A percentile compares a stretch with the other conserved stretches of the same genome.
phyloP scores from a whole-genome alignment of 208 protist genomes.

The Wallacemonas sp. region DNA sequence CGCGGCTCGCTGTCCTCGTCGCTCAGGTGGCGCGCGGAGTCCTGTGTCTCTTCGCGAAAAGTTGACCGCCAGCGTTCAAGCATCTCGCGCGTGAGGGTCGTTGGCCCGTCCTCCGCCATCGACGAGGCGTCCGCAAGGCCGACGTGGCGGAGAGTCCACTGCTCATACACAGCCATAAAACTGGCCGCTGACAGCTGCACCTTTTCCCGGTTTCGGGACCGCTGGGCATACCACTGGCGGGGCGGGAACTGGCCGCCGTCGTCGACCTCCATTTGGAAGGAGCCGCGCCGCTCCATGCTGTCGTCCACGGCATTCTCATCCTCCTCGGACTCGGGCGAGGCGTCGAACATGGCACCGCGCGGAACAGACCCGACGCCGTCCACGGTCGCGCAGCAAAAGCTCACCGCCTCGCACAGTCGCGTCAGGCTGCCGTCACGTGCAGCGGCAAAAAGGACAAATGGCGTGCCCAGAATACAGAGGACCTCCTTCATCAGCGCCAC shows the following conservation, averaged over 20 bases:
- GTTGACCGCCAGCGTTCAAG: no score
- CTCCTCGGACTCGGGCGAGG: neutral
- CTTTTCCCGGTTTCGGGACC: conserved; percentile 14
- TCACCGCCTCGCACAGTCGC: conserved; percentile 43
- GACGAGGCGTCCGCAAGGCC: conserved; percentile 17
- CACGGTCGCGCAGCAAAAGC: conserved; percentile 50
- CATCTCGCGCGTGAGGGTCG: no score
- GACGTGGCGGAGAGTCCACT: conserved; percentile 38
- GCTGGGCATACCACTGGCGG: neutral
- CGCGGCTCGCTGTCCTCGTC: no score
- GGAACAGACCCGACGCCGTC: conserved; percentile 81
- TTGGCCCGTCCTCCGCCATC: no score
- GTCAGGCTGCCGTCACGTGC: conserved; percentile 63
- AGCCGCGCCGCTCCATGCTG: neutral
- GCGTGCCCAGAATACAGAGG: conserved; percentile 28
- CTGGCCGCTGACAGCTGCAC: conserved; percentile 43
- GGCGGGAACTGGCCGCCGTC: neutral
- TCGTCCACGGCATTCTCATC: conserved; percentile 20
- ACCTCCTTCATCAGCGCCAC: conserved; percentile 28
- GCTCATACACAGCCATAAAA: conserved; percentile 54
- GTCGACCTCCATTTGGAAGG: neutral
- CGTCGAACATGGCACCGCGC: conserved; percentile 39
- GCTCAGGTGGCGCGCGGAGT: no score
- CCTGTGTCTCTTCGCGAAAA: no score
- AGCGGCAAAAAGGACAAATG: conserved; percentile 56